A percentile compares a stretch with the other conserved stretches of the same genome.
Conservation (phyloP, 2,329 filamentous ascomycete genomes). For the Hypoxylon sp. region DNA sequence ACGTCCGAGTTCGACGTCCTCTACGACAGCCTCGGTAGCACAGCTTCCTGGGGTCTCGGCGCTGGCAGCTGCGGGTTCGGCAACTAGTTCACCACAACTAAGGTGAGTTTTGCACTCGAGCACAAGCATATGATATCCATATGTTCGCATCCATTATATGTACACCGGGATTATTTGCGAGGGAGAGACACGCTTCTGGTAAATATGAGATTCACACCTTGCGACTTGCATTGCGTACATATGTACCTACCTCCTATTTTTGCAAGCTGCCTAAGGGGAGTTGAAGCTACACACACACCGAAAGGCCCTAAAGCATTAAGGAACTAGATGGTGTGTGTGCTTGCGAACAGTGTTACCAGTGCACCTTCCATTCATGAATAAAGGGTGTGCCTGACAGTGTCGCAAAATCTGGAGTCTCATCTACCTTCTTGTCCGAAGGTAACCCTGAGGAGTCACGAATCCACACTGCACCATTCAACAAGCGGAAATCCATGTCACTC, state of each 20-base stretch:
- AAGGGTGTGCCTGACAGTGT: constrained; percentile 5
- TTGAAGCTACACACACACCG: not conserved
- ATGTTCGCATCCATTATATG: not conserved
- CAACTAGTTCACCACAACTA: constrained; percentile 61
- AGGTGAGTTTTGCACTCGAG: constrained; percentile 59
- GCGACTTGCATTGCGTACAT: constrained; percentile 8
- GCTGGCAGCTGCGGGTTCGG: constrained; percentile 60
- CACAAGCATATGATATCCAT: not conserved
- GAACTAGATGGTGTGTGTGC: not conserved
- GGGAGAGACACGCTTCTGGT: constrained; percentile 1
- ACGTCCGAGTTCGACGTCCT: constrained; percentile 66
- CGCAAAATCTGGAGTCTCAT: constrained; percentile 6
- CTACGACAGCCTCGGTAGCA: constrained; percentile 61
- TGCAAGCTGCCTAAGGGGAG: constrained; percentile 1
- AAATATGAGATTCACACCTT: constrained; percentile 2
- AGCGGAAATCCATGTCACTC: constrained; percentile 1
- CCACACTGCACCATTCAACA: constrained; percentile 7
- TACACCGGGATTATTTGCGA: not conserved
- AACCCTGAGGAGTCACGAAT: constrained; percentile 3
- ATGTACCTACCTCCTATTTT: not conserved
- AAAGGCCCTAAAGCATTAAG: not conserved
- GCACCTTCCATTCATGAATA: constrained; percentile 12
- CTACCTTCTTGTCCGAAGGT: constrained; percentile 8
- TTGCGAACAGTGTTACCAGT: constrained; percentile 10
- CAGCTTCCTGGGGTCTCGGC: constrained; percentile 65